Evolutionary conservation across 176 grass and related monocot genomes (phyloP).

Genomic region (Leersia perrieri): DNA sequence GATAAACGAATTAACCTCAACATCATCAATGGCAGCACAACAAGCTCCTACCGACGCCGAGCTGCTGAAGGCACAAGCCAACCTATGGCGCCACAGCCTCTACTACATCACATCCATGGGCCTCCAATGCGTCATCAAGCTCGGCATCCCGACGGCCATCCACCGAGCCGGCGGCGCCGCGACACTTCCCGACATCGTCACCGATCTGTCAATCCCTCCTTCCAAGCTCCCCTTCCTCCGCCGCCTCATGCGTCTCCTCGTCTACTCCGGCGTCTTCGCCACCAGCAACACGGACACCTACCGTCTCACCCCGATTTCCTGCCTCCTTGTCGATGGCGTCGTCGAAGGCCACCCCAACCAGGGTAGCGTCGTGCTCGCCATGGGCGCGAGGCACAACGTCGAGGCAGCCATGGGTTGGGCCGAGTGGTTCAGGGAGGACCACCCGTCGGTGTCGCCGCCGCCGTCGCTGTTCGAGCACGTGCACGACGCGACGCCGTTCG

Average conservation of each 20-base stretch:
- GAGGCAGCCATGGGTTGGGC: neutral
- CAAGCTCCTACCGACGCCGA: neutral
- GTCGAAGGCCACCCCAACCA: neutral
- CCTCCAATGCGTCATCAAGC: slow-evolving; percentile 45
- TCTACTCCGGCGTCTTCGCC: slow-evolving; percentile 15
- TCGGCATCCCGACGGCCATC: slow-evolving; percentile 40
- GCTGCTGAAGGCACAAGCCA: slow-evolving; percentile 32
- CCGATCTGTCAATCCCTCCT: slow-evolving; percentile 7
- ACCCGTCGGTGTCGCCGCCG: neutral
- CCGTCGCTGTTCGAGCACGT: neutral
- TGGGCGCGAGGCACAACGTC: neutral
- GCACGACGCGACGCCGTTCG: neutral
- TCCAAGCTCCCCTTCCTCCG: slow-evolving; percentile 18
- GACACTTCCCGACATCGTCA: neutral
- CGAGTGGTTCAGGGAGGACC: slow-evolving; percentile 41
- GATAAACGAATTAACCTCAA: too few relatives aligned
- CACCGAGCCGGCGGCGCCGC: neutral
- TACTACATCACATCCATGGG: slow-evolving; percentile 14
- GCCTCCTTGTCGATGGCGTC: slow-evolving; percentile 16
- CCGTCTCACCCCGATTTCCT: slow-evolving; percentile 24
- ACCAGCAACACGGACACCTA: neutral
- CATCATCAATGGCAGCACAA: too few relatives aligned
- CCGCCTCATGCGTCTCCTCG: slow-evolving; percentile 43
- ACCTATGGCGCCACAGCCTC: slow-evolving; percentile 30
- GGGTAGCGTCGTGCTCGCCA: neutral